These are phyloP conservation scores for Cercophora newfieldiana DNA, from an alignment of 495 filamentous ascomycete species.

Conservation along the genomic window DNA sequence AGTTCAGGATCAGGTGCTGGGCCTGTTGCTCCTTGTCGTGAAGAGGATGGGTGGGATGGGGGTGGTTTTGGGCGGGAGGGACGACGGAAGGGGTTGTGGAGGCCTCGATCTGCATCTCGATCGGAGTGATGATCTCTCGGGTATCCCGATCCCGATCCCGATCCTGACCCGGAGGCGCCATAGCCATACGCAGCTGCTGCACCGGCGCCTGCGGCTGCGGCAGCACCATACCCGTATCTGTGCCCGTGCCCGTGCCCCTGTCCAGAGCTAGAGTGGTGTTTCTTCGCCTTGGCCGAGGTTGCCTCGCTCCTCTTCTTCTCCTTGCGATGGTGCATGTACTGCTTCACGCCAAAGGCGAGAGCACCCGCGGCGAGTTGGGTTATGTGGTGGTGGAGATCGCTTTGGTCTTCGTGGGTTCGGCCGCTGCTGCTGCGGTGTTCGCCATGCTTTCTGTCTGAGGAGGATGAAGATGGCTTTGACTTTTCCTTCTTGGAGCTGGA, in stretches of 20 bases:
- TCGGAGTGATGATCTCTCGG: background rate
- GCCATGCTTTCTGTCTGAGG: background rate
- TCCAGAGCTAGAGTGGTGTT: background rate
- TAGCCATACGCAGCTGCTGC: background rate
- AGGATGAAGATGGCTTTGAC: background rate
- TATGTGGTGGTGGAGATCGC: conserved; percentile 28
- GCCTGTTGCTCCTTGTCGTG: background rate
- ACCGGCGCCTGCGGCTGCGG: too few species aligned
- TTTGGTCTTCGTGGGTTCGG: conserved; percentile 14
- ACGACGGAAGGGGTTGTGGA: background rate
- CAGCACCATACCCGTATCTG: too few species aligned
- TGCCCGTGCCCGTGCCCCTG: too few species aligned
- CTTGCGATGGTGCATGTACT: conserved; percentile 21
- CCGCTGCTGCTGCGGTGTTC: background rate
- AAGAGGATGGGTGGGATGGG: background rate
- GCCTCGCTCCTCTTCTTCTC: conserved; percentile 20
- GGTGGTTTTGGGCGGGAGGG: background rate
- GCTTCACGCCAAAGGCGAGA: conserved; percentile 27
- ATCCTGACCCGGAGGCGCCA: background rate
- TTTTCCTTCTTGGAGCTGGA: conserved; percentile 2
- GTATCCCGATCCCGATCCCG: background rate
- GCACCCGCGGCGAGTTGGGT: conserved; percentile 31
- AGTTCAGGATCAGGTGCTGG: conserved; percentile 18
- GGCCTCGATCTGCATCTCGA: background rate
- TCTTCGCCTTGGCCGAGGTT: too few species aligned